Evolutionary conservation across 1,284 basidiomycete genomes (phyloP).

Genomic region (Pseudozyma hubeiensis): DNA sequence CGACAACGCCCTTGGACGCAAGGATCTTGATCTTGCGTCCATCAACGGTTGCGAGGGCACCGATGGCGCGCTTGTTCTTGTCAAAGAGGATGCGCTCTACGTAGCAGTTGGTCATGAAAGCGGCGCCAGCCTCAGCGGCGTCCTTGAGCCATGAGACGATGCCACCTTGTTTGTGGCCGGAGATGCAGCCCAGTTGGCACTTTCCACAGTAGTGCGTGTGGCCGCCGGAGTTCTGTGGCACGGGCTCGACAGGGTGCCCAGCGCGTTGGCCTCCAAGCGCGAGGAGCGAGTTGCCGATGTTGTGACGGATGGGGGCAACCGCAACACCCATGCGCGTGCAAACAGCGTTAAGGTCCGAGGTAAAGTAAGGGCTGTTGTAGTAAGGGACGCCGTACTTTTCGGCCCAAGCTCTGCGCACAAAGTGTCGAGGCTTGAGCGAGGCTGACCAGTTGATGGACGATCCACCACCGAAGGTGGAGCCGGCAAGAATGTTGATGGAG

Average conservation of each 20-base stretch:
- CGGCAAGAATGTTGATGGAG: slow-evolving; percentile 69
- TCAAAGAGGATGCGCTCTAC: slow-evolving; percentile 70
- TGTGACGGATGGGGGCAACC: slow-evolving; percentile 68
- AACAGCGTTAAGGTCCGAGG: slow-evolving; percentile 68
- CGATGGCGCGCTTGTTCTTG: slow-evolving; percentile 54
- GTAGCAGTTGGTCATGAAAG: slow-evolving; percentile 66
- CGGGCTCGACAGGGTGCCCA: slow-evolving; percentile 66
- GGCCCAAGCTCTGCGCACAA: slow-evolving; percentile 70
- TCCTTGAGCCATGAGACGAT: slow-evolving; percentile 68
- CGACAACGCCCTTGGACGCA: slow-evolving; percentile 69
- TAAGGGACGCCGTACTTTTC: slow-evolving; percentile 68
- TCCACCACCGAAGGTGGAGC: slow-evolving; percentile 71
- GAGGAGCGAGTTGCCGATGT: slow-evolving; percentile 67
- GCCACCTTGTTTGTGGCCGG: slow-evolving; percentile 69
- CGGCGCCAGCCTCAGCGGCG: slow-evolving; percentile 68
- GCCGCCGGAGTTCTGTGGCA: slow-evolving; percentile 70
- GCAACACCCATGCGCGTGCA: slow-evolving; percentile 70
- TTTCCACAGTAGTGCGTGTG: slow-evolving; percentile 70
- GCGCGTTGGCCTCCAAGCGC: slow-evolving; percentile 64
- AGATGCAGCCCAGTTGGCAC: slow-evolving; percentile 69
- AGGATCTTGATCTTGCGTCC: slow-evolving; percentile 64
- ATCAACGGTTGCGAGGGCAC: slow-evolving; percentile 58
- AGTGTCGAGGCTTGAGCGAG: slow-evolving; percentile 69
- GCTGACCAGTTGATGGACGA: slow-evolving; percentile 72
- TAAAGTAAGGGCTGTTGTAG: slow-evolving; percentile 67